Percentiles rank a stretch among this genome's conserved stretches.
These are phyloP conservation scores for Flaveria trinervia DNA, from an alignment of 129 eudicot species.

Conservation along the genomic window DNA sequence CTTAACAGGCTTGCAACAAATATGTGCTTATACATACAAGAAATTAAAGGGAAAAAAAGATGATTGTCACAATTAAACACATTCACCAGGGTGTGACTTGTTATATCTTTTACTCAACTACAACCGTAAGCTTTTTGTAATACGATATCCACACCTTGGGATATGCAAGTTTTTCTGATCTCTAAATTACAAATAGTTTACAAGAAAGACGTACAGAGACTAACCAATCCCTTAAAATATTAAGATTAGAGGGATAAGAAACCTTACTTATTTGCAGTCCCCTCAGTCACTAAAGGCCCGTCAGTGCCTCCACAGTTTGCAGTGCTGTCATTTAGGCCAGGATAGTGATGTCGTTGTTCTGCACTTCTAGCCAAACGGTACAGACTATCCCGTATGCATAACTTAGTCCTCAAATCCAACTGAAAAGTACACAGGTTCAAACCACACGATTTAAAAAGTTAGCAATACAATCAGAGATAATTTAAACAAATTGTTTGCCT, in stretches of 20 bases:
- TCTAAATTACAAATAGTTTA: background rate
- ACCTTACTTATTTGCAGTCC: constrained; percentile 54
- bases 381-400: constrained; percentile 90
- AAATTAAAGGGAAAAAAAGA: background rate
- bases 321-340: constrained; percentile 36
- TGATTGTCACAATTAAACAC: background rate
- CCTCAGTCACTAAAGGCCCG: constrained; percentile 48
- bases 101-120: background rate
- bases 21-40: background rate
- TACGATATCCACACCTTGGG: background rate
- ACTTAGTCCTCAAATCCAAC: constrained; percentile 84
- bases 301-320: constrained; percentile 42
- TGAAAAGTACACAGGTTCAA: constrained; percentile 43
- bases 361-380: constrained; percentile 98
- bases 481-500: background rate
- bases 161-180: background rate
- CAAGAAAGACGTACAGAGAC: background rate
- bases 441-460: constrained; percentile 12
- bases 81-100: background rate
- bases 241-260: constrained; percentile 19
- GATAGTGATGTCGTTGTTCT: constrained; percentile 71
- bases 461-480: background rate
- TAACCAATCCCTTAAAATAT: background rate
- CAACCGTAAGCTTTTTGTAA: background rate
- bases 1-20: constrained; percentile 7